Base-by-base conservation (phyloP, 345 rosid genomes). In the Alliaria petiolata region DNA sequence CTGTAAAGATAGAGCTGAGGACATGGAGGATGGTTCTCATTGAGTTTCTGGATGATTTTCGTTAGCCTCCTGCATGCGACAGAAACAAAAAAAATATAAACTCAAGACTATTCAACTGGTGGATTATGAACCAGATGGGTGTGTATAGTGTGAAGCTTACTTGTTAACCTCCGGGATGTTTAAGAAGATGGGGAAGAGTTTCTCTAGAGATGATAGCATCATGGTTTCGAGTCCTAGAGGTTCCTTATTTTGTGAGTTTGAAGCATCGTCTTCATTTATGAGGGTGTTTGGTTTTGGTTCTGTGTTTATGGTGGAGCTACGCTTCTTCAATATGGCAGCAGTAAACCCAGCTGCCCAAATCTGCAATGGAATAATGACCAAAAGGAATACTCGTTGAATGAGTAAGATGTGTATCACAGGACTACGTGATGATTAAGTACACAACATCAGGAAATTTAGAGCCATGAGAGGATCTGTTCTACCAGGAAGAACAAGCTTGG, bases 261-360 rank as follows among this genome's bases (percentile, higher is more conserved):
- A 51, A 2, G 44, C 40, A 3, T 38, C 79, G 6, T 46, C 78
- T 57, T 73, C 75, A 9, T 17, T 70, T 69, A 75, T 69, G 13
- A 40, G 71, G 59, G 65, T 74, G 30, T 57, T 75, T 31, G 51
- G n/a, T n/a, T n/a, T n/a, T n/a, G n/a, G 26, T 63, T 74, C 64
- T 34, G 81, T 40, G 58, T 25, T 34, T 30, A 59, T n/a, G 6
- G 83, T 71, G 26, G 93, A 76, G 80, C 82, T 88, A 44, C 59
- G 84, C 39, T 84, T 95, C 81, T 85, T 85, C 62, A 95, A 75
- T 55, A 95, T 56, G 40, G 99, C 97, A 76, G 95, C 80, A 5
- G 85, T 80, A 72, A 91, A 95, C 26, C 99, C 97, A 4, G 93
- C 89, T 7, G 97, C 99, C 97, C 97, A 95, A 26, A 95, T 90